Evolutionary conservation across 2,329 filamentous ascomycete genomes (phyloP).

Genomic region (Cryphonectria naterciae): DNA sequence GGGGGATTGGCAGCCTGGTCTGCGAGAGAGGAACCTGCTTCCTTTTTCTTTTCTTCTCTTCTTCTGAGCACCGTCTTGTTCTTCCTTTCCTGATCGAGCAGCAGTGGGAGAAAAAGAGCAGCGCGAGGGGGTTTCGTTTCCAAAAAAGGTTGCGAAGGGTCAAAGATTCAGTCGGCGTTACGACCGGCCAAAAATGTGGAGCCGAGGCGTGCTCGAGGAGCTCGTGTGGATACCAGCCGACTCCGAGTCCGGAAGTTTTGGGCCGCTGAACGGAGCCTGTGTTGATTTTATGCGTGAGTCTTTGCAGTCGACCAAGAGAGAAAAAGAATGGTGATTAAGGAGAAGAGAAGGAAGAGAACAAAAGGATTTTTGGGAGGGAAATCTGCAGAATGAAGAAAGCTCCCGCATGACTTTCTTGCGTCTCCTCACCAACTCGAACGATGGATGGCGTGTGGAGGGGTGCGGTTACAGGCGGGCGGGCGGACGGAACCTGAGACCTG

Average conservation of each 20-base stretch:
- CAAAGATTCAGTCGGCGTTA: conserved; percentile 13
- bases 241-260: conserved; percentile 25
- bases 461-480: conserved; percentile 9
- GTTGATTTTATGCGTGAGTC: neutral
- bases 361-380: neutral
- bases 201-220: conserved; percentile 13
- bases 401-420: neutral
- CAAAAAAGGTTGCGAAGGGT: neutral
- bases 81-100: conserved; percentile 1
- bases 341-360: neutral
- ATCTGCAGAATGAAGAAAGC: neutral
- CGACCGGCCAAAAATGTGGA: conserved; percentile 22
- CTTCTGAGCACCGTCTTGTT: neutral
- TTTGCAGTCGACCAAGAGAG: neutral
- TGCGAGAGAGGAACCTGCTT: neutral
- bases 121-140: neutral
- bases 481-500: conserved; percentile 9
- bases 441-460: neutral
- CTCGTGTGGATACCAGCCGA: conserved; percentile 17
- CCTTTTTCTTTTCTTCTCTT: neutral
- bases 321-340: neutral
- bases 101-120: conserved; percentile 2
- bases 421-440: neutral
- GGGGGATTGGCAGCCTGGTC: neutral
- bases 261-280: conserved; percentile 20